Evolutionary conservation across 1,284 basidiomycete genomes (phyloP).

Genomic region (Anthracocystis setariae): DNA sequence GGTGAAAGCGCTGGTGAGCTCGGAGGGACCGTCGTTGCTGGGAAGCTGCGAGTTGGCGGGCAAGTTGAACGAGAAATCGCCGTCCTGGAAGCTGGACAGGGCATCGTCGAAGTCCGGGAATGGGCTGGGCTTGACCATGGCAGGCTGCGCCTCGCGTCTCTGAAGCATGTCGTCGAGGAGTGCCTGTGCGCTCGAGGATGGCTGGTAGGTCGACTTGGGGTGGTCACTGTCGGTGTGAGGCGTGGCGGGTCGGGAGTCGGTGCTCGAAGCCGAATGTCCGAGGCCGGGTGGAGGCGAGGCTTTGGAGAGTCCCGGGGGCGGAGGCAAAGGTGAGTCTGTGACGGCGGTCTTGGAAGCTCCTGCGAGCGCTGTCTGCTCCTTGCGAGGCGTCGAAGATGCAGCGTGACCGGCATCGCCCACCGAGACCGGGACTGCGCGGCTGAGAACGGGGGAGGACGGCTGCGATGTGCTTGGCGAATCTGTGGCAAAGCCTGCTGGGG

Average conservation of each 20-base stretch:
- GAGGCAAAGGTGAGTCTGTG: constrained; percentile 17
- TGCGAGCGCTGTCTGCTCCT: constrained; percentile 8
- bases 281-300: constrained; percentile 40
- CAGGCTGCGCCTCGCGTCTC: constrained; percentile 78
- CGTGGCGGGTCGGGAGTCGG: constrained; percentile 72
- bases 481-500: constrained; percentile 33
- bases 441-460: constrained; percentile 34
- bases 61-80: constrained; percentile 65
- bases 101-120: constrained; percentile 65
- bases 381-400: constrained; percentile 12
- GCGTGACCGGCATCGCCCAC: constrained; percentile 7
- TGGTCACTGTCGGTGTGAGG: constrained; percentile 74
- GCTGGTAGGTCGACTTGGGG: constrained; percentile 77
- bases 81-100: constrained; percentile 57
- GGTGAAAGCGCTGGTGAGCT: constrained; percentile 40
- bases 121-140: constrained; percentile 69
- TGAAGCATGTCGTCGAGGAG: constrained; percentile 83
- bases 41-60: constrained; percentile 34
- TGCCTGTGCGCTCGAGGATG: constrained; percentile 83
- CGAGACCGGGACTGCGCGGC: constrained; percentile 39
- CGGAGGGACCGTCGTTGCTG: constrained; percentile 34
- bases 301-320: constrained; percentile 61
- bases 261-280: constrained; percentile 53
- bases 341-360: constrained; percentile 8
- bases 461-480: constrained; percentile 36